A percentile compares a stretch with the other conserved stretches of the same genome.
phyloP scores from a whole-genome alignment of 176 grass and related monocot genomes.

The Zoysia pacifica region DNA sequence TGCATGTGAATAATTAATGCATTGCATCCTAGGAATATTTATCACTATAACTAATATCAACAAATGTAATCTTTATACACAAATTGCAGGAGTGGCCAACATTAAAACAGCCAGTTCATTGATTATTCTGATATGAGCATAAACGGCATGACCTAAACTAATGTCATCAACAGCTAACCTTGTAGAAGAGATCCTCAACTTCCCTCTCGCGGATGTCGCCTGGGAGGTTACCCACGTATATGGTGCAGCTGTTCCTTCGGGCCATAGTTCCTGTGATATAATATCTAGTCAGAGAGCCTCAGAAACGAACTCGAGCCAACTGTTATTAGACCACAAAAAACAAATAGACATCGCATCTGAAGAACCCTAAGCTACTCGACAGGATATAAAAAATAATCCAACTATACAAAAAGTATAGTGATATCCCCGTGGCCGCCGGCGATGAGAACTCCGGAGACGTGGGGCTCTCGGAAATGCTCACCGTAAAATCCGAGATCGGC shows the following conservation, averaged over 20 bases:
- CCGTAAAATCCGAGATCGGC: no score
- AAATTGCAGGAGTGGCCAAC: not conserved
- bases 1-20: not conserved
- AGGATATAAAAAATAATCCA: not conserved
- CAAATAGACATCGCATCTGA: slow-evolving; percentile 2
- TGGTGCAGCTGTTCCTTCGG: slow-evolving; percentile 59
- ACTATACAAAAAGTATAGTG: not conserved
- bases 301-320: not conserved
- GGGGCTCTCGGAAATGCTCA: no score
- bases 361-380: not conserved
- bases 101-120: not conserved
- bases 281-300: not conserved
- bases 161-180: slow-evolving; percentile 44
- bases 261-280: slow-evolving; percentile 60
- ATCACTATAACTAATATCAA: not conserved
- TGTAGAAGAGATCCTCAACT: slow-evolving; percentile 90
- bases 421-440: no score
- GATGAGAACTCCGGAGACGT: no score
- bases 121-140: not conserved
- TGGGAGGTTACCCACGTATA: slow-evolving; percentile 94
- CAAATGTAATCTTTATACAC: not conserved
- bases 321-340: not conserved
- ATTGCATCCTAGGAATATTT: not conserved
- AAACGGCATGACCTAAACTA: not conserved
- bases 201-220: slow-evolving; percentile 78